These are phyloP conservation scores for Nothophoma quercina DNA, from an alignment of 2,329 filamentous ascomycete species.

Conservation along the genomic window DNA sequence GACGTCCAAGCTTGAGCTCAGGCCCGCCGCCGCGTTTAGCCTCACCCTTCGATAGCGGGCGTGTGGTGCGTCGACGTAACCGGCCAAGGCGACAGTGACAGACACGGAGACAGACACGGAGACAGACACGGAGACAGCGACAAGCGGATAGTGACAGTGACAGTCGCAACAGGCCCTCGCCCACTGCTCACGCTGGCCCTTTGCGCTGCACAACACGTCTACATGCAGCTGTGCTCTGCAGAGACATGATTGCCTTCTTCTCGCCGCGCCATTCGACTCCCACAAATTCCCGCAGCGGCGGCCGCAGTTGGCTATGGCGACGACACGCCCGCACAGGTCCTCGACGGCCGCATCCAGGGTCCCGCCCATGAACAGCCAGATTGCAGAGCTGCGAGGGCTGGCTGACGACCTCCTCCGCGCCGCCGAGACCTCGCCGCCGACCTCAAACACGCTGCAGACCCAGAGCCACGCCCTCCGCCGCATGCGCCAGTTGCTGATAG, in stretches of 20 bases:
- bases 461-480: slow-evolving; percentile 65
- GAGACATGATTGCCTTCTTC: slow-evolving; percentile 41
- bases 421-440: slow-evolving; percentile 38
- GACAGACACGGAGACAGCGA: background rate
- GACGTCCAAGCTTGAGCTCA: background rate
- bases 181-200: background rate
- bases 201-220: slow-evolving; percentile 6
- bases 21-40: background rate
- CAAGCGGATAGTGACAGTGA: background rate
- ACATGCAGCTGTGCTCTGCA: slow-evolving; percentile 20
- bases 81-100: background rate
- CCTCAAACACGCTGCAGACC: slow-evolving; percentile 42
- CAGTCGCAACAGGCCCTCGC: background rate
- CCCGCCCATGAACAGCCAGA: slow-evolving; percentile 62
- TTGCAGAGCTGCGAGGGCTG: slow-evolving; percentile 49
- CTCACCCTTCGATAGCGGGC: background rate
- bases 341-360: slow-evolving; percentile 51
- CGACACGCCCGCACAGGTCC: slow-evolving; percentile 46
- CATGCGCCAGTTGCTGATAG: slow-evolving; percentile 70
- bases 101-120: background rate
- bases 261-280: slow-evolving; percentile 30
- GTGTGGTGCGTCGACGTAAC: background rate
- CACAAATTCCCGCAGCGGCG: slow-evolving; percentile 34
- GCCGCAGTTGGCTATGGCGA: slow-evolving; percentile 45
- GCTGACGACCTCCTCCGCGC: slow-evolving; percentile 46